phyloP scores from a whole-genome alignment of 768 basidiomycete genomes.

The Lanmaoa pseudosensibilis region DNA sequence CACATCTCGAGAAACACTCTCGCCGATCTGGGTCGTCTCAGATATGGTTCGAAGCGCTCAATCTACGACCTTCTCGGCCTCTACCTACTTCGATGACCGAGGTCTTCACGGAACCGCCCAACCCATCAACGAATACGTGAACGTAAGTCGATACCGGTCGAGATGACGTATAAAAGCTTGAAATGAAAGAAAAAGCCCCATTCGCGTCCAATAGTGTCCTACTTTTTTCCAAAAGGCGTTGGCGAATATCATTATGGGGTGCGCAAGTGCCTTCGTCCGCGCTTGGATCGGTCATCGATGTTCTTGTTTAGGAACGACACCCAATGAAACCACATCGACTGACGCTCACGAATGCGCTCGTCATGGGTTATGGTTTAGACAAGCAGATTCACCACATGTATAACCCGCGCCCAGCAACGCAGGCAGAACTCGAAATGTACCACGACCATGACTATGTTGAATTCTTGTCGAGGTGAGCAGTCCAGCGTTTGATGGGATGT shows the following conservation, averaged over 20 bases:
- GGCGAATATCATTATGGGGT: constrained; percentile 98
- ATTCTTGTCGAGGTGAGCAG: constrained; percentile 80
- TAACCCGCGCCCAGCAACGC: constrained; percentile 84
- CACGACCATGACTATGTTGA: constrained; percentile 96
- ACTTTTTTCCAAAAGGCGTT: constrained; percentile 92
- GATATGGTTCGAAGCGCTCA: constrained; percentile 40
- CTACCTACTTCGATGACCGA: constrained; percentile 75
- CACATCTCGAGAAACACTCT: neutral
- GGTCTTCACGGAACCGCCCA: constrained; percentile 69
- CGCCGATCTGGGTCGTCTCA: neutral
- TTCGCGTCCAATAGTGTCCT: constrained; percentile 82
- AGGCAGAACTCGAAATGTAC: constrained; percentile 85
- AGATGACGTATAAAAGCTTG: constrained; percentile 7
- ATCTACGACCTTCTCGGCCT: constrained; percentile 65
- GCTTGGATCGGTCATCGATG: constrained; percentile 3
- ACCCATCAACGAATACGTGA: constrained; percentile 76
- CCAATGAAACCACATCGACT: constrained; percentile 98
- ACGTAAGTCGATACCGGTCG: constrained; percentile 48
- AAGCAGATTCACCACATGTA: constrained; percentile 93
- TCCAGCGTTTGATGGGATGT: neutral
- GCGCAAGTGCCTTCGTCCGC: constrained; percentile 27
- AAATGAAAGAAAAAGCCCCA: constrained; percentile 28
- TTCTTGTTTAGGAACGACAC: constrained; percentile 75
- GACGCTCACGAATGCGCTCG: constrained; percentile 94
- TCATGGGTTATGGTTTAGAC: constrained; percentile 94